Base-by-base conservation (phyloP, 495 filamentous ascomycete species). In the Annulohypoxylon maeteangense region DNA sequence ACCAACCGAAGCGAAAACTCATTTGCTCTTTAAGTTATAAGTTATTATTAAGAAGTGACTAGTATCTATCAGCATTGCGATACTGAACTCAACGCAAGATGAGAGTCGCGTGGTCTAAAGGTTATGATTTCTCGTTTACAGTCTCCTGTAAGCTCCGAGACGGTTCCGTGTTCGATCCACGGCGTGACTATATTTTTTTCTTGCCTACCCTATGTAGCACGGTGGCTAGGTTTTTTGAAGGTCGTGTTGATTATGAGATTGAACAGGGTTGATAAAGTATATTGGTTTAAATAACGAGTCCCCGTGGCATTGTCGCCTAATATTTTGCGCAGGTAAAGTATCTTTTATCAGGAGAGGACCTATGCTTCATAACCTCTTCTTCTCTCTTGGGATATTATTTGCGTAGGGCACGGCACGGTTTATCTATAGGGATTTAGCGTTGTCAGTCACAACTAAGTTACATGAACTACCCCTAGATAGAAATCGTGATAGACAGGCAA, bases 111-210 rank as follows among this genome's bases (percentile, higher is more conserved):
- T 81, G 80, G 75, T 82, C 80, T 82, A 82, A 81, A 79, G 80
- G 80, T 81, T 81, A 82, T 82, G 80, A 82, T 80, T 78, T 82
- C 80, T 81, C 80, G 79, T 81, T 82, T 79, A 82, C 80, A 82
- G 27, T 59, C 59, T 22, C 7, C 4, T 68, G 58, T 75, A 76
- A 59, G 62, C 62, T 34, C 81, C 79, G 81, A 80, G 80, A 82
- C 81, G 81, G 80, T 81, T 81, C 81, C 77, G 80, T 79, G 81
- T 83, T 82, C 81, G 80, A 83, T 78, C 80, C 81, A 79, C 81
- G 77, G 81, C 75, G 74, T 69, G 75, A 82, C 80, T 82, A 82
- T 18, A 1, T 64, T 60, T 68, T 64, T 20, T 38, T 50, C 62
- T 36, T 29, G 44, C 4, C 18, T 1, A 53, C 48, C 7, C 0